Evolutionary conservation across 306 rosid species (phyloP).

Genomic region (Argentina anserina): DNA sequence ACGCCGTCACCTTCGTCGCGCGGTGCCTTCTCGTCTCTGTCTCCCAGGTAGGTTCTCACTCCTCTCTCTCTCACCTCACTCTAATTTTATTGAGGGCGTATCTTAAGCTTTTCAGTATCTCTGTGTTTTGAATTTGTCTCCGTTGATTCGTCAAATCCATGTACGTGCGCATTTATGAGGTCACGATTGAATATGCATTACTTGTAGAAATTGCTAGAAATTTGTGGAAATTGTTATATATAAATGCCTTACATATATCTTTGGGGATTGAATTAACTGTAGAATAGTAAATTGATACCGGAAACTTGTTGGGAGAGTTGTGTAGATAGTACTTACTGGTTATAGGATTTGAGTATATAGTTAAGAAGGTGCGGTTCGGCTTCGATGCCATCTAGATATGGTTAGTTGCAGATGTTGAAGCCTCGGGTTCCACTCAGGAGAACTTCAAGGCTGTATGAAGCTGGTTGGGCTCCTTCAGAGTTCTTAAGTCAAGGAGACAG

Average conservation of each 20-base stretch:
- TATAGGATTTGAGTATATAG: background rate
- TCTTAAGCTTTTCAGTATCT: background rate
- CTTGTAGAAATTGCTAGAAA: background rate
- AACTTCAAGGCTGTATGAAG: background rate
- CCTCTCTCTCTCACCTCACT: background rate
- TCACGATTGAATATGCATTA: slow-evolving; percentile 1
- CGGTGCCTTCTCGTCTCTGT: background rate
- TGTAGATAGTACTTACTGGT: background rate
- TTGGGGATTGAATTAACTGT: background rate
- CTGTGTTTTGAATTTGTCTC: background rate
- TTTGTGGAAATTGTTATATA: background rate
- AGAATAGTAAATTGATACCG: background rate
- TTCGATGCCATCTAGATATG: background rate
- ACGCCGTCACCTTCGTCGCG: background rate
- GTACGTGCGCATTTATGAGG: background rate
- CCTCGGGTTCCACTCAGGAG: background rate
- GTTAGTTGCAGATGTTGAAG: background rate
- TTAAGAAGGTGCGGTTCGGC: background rate
- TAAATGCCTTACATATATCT: background rate
- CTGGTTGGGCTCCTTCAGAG: background rate
- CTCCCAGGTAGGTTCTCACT: background rate
- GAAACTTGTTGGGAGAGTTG: background rate
- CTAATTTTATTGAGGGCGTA: background rate
- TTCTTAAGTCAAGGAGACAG: background rate
- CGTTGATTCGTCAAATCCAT: background rate